These are phyloP conservation scores for Syzygium syzygioides DNA, from an alignment of 441 rosid species.

Conservation along the genomic window DNA sequence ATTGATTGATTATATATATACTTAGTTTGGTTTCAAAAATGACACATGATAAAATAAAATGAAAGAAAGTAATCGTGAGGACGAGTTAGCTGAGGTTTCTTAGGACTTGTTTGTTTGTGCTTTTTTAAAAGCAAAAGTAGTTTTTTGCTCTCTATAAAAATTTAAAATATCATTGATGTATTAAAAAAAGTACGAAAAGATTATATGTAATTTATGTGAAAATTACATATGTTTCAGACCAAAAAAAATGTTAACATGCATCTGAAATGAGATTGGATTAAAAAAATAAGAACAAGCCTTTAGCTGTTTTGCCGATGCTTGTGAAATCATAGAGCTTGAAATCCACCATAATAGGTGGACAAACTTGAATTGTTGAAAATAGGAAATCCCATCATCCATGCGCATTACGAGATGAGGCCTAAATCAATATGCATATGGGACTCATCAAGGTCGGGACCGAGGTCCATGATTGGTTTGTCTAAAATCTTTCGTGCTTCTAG, in stretches of 20 bases:
- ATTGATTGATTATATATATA: too few relatives aligned
- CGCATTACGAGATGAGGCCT: not conserved
- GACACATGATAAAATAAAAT: not conserved
- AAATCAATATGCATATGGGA: not conserved
- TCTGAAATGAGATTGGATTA: fast-evolving
- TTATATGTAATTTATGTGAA: fast-evolving
- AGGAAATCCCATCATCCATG: not conserved
- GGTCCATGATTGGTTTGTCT: not conserved
- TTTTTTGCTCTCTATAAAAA: not conserved
- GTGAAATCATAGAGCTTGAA: fast-evolving
- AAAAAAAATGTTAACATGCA: not conserved
- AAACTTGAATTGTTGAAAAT: too few relatives aligned
- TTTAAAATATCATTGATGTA: not conserved
- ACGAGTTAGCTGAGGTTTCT: not conserved
- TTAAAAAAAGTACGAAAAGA: fast-evolving
- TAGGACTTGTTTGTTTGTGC: not conserved
- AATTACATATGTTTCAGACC: not conserved
- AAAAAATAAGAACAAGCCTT: too few relatives aligned
- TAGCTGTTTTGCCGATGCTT: not conserved
- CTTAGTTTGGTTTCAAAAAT: not conserved
- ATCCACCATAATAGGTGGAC: not conserved
- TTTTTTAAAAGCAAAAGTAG: not conserved
- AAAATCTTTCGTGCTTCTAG: not conserved
- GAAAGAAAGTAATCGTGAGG: not conserved
- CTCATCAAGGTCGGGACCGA: fast-evolving